Evolutionary conservation across 2,329 filamentous ascomycete species (phyloP), one percentile per base, ranked within the genome.

Genomic region (Endothia cerciana): DNA sequence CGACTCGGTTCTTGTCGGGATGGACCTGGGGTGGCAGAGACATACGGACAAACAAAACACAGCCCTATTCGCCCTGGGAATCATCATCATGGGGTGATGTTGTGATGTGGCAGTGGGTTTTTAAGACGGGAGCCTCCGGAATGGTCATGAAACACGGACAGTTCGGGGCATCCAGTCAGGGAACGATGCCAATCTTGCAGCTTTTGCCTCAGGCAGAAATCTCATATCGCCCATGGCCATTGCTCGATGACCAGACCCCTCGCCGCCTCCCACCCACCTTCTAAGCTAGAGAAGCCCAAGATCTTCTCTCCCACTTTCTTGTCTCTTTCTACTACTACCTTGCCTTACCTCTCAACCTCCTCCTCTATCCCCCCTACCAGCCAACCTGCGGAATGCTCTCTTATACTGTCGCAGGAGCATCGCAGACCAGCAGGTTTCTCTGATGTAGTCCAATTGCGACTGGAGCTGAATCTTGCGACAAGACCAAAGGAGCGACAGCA

Each of bases 241-340:
- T 22, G 38, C 38, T 41, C 57, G 11, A 59, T 43, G 57, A 59
- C 40, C 40, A 43, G 57, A 59, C 57, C 57, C 57, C 40, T 59
- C 57, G 57, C 25, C 38, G 57, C 25, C 55, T 45, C 57, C 57
- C 57, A 59, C 57, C 57, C 57, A 59, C 57, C 57, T 30, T 43
- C 57, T 22, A 59, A 45, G 57, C 57, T 59, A 59, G 57, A 59
- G 57, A 43, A 22, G 40, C 57, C 57, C 38, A 59, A 59, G 57
- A 59, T 59, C 57, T 59, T 43, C 40, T 59, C 57, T 59, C 40
- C 57, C 57, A 59, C 56, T 59, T 59, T 38, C 56, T 59, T 22
- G 56, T 59, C 56, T 45, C 56, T 59, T 36, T 41, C 36, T 40
- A 38, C 36, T 59, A 28, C 25, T 43, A 59, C 56, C 19, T 43